Percentiles rank a stretch among this genome's conserved stretches.
These are phyloP conservation scores for Nemania sp. DNA, from an alignment of 2,329 filamentous ascomycete species.

Conservation along the genomic window DNA sequence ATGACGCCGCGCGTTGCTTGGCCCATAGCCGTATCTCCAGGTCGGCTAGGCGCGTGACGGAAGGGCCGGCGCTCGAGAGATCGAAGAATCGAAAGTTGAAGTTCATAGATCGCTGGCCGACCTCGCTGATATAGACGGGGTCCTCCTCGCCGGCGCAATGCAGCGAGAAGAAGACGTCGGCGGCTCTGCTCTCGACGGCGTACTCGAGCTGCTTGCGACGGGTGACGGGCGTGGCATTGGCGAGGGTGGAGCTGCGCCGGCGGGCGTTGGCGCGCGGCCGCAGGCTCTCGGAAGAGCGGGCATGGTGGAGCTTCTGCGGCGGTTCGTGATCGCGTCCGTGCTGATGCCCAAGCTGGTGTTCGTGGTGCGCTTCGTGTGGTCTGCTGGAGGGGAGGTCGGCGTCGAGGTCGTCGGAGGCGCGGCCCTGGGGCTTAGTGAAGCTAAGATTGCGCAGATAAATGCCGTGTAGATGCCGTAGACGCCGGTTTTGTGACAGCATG, in stretches of 20 bases:
- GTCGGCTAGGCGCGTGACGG: constrained; percentile 66
- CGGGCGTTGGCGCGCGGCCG: constrained; percentile 46
- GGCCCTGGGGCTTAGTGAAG: constrained; percentile 60
- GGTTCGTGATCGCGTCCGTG: constrained; percentile 13
- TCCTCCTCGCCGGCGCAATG: constrained; percentile 69
- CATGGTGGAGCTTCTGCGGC: constrained; percentile 53
- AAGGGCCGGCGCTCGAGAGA: constrained; percentile 64
- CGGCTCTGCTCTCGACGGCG: constrained; percentile 71
- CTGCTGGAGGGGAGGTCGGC: constrained; percentile 73
- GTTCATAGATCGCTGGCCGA: constrained; percentile 80
- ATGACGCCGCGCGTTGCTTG: constrained; percentile 58
- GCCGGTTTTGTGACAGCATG: constrained; percentile 76
- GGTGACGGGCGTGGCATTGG: constrained; percentile 50
- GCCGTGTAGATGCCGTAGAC: constrained; percentile 83
- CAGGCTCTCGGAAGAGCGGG: constrained; percentile 59
- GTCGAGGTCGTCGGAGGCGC: constrained; percentile 80
- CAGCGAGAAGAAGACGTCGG: constrained; percentile 87
- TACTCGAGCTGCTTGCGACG: constrained; percentile 78
- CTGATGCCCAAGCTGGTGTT: constrained; percentile 42
- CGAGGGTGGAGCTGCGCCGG: constrained; percentile 55
- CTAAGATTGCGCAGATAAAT: constrained; percentile 86
- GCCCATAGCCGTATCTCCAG: constrained; percentile 78
- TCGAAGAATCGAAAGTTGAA: constrained; percentile 89
- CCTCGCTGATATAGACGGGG: constrained; percentile 90
- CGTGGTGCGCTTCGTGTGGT: constrained; percentile 47